A percentile compares a stretch with the other conserved stretches of the same genome.
phyloP scores from a whole-genome alignment of 202 grass and related monocot species.

The Panicum hallii region DNA sequence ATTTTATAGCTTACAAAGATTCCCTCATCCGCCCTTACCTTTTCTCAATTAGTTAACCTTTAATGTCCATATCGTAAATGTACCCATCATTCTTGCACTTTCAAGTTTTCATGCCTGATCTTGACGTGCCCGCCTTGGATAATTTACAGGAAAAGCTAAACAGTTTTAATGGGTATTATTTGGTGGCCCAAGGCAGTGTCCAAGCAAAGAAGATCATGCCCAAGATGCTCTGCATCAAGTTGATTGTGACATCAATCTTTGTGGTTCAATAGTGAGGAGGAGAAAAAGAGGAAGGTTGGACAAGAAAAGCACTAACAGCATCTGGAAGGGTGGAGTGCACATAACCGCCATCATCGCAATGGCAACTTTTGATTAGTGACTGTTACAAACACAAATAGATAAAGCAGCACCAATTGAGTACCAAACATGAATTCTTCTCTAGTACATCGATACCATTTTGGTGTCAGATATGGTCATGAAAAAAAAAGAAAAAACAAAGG shows the following conservation, averaged over 20 bases:
- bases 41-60: conserved; percentile 50
- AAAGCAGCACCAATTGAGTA: conserved; percentile 27
- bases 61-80: conserved; percentile 30
- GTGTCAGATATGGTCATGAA: conserved; percentile 17
- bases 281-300: conserved; percentile 23
- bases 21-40: conserved; percentile 43
- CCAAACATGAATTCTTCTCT: conserved; percentile 35
- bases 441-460: conserved; percentile 4
- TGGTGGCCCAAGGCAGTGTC: conserved; percentile 53
- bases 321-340: conserved; percentile 64
- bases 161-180: conserved; percentile 44
- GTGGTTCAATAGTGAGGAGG: conserved; percentile 56
- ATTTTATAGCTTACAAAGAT: conserved; percentile 58
- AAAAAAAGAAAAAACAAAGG: conserved; percentile 13
- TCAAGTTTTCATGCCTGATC: conserved; percentile 42
- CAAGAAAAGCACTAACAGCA: conserved; percentile 73
- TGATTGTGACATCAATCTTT: conserved; percentile 76
- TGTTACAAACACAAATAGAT: conserved; percentile 21
- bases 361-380: conserved; percentile 56
- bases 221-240: conserved; percentile 72
- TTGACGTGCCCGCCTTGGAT: conserved; percentile 35
- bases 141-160: conserved; percentile 44
- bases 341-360: conserved; percentile 56
- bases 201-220: conserved; percentile 60
- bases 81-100: conserved; percentile 48